A percentile compares a stretch with the other conserved stretches of the same genome.
Conservation (phyloP, 805 yeast species). For the Saccharomycopsis sp. region DNA sequence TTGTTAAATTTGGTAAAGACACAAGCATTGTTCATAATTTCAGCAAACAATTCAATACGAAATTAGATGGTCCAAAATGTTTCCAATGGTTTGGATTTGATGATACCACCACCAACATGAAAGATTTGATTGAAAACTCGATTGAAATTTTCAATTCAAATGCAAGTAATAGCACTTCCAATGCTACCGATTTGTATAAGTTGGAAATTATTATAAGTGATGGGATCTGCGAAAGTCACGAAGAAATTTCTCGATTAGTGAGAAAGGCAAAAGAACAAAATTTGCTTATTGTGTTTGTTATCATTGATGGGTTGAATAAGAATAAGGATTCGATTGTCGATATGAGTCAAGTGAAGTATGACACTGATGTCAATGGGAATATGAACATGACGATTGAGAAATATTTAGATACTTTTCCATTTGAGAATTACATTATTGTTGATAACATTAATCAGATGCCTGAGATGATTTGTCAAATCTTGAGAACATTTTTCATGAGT, state of each 20-base stretch:
- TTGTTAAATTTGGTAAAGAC: conserved; percentile 84
- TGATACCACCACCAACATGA: conserved; percentile 81
- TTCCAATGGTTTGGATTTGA: conserved; percentile 88
- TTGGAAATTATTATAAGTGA: conserved; percentile 88
- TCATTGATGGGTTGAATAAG: conserved; percentile 77
- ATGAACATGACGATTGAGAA: conserved; percentile 70
- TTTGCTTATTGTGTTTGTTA: conserved; percentile 90
- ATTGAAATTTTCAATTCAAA: conserved; percentile 61
- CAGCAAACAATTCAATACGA: conserved; percentile 69
- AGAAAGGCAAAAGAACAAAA: conserved; percentile 87
- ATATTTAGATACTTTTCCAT: conserved; percentile 91
- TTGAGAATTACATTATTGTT: conserved; percentile 93
- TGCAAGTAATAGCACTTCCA: conserved; percentile 40
- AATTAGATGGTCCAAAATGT: conserved; percentile 72
- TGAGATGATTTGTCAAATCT: conserved; percentile 77
- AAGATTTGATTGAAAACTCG: conserved; percentile 63
- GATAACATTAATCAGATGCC: conserved; percentile 86
- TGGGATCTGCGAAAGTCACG: conserved; percentile 97
- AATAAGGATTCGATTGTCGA: conserved; percentile 78
- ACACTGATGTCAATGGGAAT: conserved; percentile 57
- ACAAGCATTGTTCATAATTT: conserved; percentile 85
- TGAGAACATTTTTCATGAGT: conserved; percentile 75
- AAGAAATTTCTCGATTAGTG: conserved; percentile 70
- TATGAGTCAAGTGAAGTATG: conserved; percentile 85
- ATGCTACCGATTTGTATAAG: conserved; percentile 72